A percentile compares a stretch with the other conserved stretches of the same genome.
Conservation (phyloP, 371 early-diverging fungal species). For the Capniomyces stellatus region DNA sequence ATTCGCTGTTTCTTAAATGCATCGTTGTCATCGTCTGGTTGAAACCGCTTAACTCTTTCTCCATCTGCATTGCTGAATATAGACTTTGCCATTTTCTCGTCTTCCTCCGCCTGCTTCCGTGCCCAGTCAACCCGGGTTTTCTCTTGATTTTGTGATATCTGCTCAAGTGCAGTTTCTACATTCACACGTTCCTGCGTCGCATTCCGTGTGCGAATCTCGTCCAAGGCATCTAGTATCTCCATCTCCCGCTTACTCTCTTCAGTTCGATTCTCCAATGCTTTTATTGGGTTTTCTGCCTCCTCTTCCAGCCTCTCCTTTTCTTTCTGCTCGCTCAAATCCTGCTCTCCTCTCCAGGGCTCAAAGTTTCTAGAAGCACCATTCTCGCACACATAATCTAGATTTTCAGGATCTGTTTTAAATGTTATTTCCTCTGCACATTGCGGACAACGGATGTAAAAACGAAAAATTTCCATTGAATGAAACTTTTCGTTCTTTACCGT, state of each 20-base stretch:
- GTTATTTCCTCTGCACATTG: constrained; percentile 89
- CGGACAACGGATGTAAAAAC: constrained; percentile 94
- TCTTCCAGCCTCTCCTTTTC: constrained; percentile 38
- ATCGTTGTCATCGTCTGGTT: constrained; percentile 12
- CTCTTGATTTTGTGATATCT: not conserved
- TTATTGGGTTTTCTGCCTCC: constrained; percentile 81
- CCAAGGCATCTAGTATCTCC: constrained; percentile 89
- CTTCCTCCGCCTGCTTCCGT: constrained; percentile 36
- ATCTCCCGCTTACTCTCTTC: constrained; percentile 84
- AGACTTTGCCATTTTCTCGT: constrained; percentile 38
- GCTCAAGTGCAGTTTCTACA: constrained; percentile 23
- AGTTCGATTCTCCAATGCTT: constrained; percentile 82
- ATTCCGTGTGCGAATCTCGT: constrained; percentile 80
- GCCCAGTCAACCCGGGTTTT: not conserved
- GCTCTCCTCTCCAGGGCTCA: constrained; percentile 84
- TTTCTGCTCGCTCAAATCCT: constrained; percentile 29
- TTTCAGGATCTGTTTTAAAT: constrained; percentile 95
- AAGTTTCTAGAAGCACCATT: constrained; percentile 86
- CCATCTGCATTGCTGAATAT: constrained; percentile 53
- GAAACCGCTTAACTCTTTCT: constrained; percentile 45
- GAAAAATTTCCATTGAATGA: constrained; percentile 68
- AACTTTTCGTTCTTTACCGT: constrained; percentile 66
- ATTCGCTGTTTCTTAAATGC: constrained; percentile 7
- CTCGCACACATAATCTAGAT: constrained; percentile 88
- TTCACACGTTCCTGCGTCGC: constrained; percentile 61